phyloP scores from a whole-genome alignment of 192 early-diverging fungal species.

The Diversispora epigaea region DNA sequence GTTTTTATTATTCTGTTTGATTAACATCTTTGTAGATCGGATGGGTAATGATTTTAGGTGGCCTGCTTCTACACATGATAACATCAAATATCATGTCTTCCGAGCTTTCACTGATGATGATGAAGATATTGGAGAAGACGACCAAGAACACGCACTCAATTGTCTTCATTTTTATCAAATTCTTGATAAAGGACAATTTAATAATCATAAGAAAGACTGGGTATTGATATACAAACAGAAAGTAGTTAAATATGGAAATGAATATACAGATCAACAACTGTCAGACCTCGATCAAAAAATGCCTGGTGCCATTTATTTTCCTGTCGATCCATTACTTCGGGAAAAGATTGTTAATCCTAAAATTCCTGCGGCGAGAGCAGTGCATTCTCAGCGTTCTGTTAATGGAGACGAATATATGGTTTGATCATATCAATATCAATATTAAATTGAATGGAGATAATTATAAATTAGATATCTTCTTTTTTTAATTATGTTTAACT shows the following conservation, averaged over 20 bases:
- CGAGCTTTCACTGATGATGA: background rate
- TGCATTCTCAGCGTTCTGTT: background rate
- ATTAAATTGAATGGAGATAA: background rate
- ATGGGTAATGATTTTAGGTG: background rate
- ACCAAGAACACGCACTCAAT: background rate
- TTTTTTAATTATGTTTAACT: background rate
- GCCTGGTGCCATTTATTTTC: constrained; percentile 6
- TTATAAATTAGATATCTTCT: background rate
- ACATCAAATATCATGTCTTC: background rate
- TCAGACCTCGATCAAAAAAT: background rate
- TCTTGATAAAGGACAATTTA: background rate
- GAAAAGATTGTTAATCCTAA: constrained; percentile 12
- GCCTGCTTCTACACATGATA: background rate
- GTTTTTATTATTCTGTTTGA: background rate
- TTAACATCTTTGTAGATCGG: background rate
- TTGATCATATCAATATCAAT: background rate
- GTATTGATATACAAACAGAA: constrained; percentile 14
- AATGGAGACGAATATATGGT: background rate
- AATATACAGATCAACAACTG: background rate
- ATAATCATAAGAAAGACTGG: background rate
- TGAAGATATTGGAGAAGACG: background rate
- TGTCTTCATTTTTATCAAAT: background rate
- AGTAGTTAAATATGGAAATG: constrained; percentile 6
- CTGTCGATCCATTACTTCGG: constrained; percentile 21
- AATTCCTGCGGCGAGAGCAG: background rate